Evolutionary conservation across 192 early-diverging fungal genomes (phyloP).

Genomic region (Podila epigama): DNA sequence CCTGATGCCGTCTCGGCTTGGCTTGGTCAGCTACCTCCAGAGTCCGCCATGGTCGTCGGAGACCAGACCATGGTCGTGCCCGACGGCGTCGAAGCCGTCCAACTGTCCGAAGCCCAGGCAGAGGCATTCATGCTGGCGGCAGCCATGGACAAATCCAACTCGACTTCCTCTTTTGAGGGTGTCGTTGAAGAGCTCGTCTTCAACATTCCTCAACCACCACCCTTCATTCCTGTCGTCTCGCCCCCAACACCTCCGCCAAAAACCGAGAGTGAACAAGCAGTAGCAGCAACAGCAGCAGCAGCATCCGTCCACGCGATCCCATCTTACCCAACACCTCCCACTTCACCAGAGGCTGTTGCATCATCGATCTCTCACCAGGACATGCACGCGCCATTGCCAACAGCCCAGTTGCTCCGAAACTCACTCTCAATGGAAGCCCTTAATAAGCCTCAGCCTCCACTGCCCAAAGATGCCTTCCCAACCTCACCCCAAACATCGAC

Average conservation of each 20-base stretch:
- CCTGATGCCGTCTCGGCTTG: constrained; percentile 23
- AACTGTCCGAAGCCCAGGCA: no score
- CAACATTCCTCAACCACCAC: not conserved
- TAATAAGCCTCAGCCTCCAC: constrained; percentile 42
- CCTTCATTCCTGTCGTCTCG: not conserved
- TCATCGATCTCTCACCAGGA: not conserved
- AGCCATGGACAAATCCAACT: not conserved
- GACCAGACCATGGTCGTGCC: no score
- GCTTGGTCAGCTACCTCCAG: constrained; percentile 33
- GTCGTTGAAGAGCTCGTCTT: constrained; percentile 30
- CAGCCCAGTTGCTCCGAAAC: constrained; percentile 2
- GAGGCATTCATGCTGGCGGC: not conserved
- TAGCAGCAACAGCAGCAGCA: no score
- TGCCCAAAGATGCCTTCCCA: not conserved
- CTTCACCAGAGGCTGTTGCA: not conserved
- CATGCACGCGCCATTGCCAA: not conserved
- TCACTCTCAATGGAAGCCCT: constrained; percentile 24
- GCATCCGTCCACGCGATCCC: no score
- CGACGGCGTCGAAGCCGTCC: no score
- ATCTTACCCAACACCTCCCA: not conserved
- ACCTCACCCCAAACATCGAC: not conserved
- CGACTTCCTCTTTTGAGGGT: not conserved
- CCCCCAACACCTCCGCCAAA: not conserved
- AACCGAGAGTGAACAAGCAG: not conserved
- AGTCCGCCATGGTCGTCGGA: not conserved